Conservation (phyloP, 2,329 filamentous ascomycete species). For the Clonostachys chloroleuca region DNA sequence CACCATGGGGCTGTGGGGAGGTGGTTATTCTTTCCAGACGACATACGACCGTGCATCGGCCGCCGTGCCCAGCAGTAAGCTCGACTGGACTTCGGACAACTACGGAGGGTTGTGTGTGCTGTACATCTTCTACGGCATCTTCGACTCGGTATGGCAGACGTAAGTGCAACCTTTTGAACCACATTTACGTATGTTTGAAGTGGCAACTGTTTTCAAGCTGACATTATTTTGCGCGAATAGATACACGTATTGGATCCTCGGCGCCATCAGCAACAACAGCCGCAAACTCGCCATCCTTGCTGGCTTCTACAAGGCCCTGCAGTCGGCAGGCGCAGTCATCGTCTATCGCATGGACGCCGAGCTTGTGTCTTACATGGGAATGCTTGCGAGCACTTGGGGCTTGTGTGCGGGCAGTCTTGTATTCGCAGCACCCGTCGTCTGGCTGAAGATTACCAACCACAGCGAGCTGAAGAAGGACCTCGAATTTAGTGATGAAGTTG, state of each 20-base stretch:
- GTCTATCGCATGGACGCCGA: background rate
- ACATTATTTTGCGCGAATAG: background rate
- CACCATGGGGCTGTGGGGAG: no score
- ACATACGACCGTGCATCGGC: background rate
- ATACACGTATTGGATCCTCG: background rate
- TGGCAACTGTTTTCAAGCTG: no score
- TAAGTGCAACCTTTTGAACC: no score
- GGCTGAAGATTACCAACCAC: background rate
- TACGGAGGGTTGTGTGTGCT: no score
- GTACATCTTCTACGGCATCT: no score
- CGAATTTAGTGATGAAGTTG: background rate
- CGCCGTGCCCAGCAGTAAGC: no score
- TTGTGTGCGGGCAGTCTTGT: background rate
- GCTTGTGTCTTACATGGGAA: background rate
- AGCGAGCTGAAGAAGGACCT: background rate
- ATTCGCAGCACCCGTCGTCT: background rate
- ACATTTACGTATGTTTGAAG: no score
- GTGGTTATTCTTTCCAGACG: background rate
- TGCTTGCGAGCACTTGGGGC: background rate
- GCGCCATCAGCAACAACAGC: no score
- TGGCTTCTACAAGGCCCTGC: background rate
- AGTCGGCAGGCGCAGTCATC: background rate
- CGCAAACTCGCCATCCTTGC: background rate
- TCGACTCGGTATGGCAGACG: no score
- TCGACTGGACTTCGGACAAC: no score